Evolutionary conservation across 2,329 filamentous ascomycete genomes (phyloP).

Genomic region (Aspergillus sp.): DNA sequence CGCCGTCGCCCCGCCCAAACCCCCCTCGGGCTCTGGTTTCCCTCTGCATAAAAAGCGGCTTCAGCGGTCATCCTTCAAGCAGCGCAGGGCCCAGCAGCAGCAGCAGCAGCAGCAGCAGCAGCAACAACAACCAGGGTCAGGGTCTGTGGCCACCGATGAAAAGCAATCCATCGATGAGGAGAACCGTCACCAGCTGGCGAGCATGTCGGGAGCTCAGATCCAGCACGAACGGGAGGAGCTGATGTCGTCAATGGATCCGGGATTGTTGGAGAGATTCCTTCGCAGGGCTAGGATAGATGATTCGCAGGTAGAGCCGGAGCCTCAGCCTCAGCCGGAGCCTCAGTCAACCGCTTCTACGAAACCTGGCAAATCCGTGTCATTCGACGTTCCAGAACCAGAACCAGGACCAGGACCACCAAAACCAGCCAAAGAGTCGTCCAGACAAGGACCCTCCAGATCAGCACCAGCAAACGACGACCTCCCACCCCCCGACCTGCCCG

Average conservation of each 20-base stretch:
- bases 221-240: slow-evolving; percentile 71
- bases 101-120: slow-evolving; percentile 13
- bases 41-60: slow-evolving; percentile 77
- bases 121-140: slow-evolving; percentile 4
- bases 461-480: slow-evolving; percentile 23
- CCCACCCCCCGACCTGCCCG: slow-evolving; percentile 26
- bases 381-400: slow-evolving; percentile 12
- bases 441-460: background rate
- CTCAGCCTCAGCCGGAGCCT: slow-evolving; percentile 2
- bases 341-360: slow-evolving; percentile 4
- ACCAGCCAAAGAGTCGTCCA: background rate
- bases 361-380: slow-evolving; percentile 26
- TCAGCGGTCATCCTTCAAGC: slow-evolving; percentile 70
- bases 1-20: slow-evolving; percentile 40
- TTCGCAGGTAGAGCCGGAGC: background rate
- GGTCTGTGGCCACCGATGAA: slow-evolving; percentile 48
- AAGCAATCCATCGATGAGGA: slow-evolving; percentile 65
- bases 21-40: slow-evolving; percentile 66
- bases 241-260: slow-evolving; percentile 66
- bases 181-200: slow-evolving; percentile 63
- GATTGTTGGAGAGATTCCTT: slow-evolving; percentile 67
- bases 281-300: slow-evolving; percentile 69
- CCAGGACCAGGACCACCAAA: slow-evolving; percentile 4
- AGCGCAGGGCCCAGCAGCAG: slow-evolving; percentile 41
- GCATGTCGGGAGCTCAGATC: slow-evolving; percentile 77